Conservation (phyloP, 2,329 filamentous ascomycete species). For the Fusarium sp. region DNA sequence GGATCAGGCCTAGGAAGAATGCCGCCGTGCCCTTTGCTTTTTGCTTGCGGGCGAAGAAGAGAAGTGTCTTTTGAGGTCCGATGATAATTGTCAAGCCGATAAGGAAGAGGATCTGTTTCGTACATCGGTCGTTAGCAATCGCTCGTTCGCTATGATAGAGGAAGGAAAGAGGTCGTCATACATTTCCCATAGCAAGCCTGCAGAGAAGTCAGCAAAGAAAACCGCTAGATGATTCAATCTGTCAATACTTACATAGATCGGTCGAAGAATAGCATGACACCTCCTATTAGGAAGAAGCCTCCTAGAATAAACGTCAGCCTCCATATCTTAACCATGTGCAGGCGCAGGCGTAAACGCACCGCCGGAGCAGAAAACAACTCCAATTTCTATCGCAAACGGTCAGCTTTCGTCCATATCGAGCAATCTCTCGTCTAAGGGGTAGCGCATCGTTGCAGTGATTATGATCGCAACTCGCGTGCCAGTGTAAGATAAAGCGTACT, state of each 20-base stretch:
- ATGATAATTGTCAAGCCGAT: constrained; percentile 97
- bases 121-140: constrained; percentile 14
- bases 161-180: constrained; percentile 54
- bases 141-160: constrained; percentile 20
- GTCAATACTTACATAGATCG: constrained; percentile 79
- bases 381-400: constrained; percentile 76
- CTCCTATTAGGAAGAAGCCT: constrained; percentile 92
- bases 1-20: constrained; percentile 82
- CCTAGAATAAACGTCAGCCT: constrained; percentile 61
- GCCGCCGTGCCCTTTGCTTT: constrained; percentile 92
- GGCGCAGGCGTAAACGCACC: constrained; percentile 70
- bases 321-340: constrained; percentile 32
- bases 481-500: constrained; percentile 68
- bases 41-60: constrained; percentile 94
- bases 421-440: not conserved
- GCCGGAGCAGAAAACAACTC: constrained; percentile 96
- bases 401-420: constrained; percentile 37
- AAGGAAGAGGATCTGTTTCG: constrained; percentile 88
- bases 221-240: constrained; percentile 41
- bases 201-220: constrained; percentile 87
- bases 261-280: constrained; percentile 97
- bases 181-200: constrained; percentile 97
- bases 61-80: constrained; percentile 86
- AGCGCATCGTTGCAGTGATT: not conserved
- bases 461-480: constrained; percentile 4